Evolutionary conservation across 1,284 basidiomycete genomes (phyloP).

Genomic region (Leccinum pachyderme): DNA sequence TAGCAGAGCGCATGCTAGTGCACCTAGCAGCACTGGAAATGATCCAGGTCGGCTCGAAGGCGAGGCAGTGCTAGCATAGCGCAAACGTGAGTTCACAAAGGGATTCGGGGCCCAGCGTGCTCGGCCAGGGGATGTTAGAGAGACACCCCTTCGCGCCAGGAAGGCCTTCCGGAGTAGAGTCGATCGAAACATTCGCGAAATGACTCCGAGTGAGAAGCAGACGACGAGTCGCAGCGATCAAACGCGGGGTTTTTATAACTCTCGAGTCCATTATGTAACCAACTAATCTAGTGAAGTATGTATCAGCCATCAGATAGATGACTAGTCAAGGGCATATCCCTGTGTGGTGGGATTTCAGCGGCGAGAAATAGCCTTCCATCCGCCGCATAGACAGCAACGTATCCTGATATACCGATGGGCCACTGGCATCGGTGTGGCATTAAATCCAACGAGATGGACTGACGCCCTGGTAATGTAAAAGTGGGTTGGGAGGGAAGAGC

Average conservation of each 20-base stretch:
- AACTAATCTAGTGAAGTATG: neutral
- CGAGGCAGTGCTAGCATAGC: slow-evolving; percentile 12
- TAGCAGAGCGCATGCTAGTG: slow-evolving; percentile 25
- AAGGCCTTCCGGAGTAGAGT: slow-evolving; percentile 4
- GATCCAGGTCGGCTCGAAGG: slow-evolving; percentile 1
- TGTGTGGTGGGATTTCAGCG: slow-evolving; percentile 35
- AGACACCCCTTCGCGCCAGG: neutral
- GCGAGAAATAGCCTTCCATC: slow-evolving; percentile 19
- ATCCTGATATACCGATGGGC: neutral
- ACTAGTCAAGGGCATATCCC: slow-evolving; percentile 29
- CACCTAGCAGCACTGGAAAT: slow-evolving; percentile 18
- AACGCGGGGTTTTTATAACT: neutral
- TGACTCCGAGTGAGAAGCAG: neutral
- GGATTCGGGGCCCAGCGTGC: slow-evolving; percentile 1
- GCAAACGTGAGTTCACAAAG: neutral
- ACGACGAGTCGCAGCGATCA: neutral
- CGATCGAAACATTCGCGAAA: slow-evolving; percentile 17
- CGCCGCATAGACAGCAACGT: neutral
- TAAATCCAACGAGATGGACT: neutral
- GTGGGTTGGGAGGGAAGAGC: neutral
- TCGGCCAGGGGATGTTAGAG: neutral
- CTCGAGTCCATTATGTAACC: neutral
- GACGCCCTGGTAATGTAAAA: neutral
- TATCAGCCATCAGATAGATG: neutral
- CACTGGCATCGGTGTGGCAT: neutral